Evolutionary conservation across 371 early-diverging fungal species (phyloP).

Genomic region (Saksenaea vasiformis): DNA sequence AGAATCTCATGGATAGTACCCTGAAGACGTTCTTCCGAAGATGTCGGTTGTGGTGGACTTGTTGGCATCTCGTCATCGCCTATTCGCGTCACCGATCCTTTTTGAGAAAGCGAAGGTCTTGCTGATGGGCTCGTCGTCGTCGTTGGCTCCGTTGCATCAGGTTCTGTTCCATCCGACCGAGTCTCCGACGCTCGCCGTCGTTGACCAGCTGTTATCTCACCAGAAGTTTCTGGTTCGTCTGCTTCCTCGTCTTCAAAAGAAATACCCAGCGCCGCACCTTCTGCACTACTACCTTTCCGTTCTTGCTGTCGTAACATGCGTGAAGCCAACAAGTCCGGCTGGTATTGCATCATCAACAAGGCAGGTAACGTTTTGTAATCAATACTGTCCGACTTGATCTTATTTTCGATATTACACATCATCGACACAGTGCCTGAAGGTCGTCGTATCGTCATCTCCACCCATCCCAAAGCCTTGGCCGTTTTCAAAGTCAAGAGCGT

Average conservation of each 20-base stretch:
- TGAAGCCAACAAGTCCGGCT: constrained; percentile 39
- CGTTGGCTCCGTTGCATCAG: neutral
- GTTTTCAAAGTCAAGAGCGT: constrained; percentile 77
- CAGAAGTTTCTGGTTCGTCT: neutral
- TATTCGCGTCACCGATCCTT: neutral
- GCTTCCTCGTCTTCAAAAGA: constrained; percentile 19
- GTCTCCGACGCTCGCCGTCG: constrained; percentile 12
- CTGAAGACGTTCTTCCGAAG: constrained; percentile 10
- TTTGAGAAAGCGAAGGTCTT: neutral
- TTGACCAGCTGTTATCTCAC: neutral
- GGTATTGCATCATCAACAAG: constrained; percentile 63
- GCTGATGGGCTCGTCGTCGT: neutral
- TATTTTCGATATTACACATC: constrained; percentile 76
- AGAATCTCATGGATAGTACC: constrained; percentile 27
- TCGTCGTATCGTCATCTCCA: constrained; percentile 81
- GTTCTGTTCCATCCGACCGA: neutral
- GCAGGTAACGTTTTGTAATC: constrained; percentile 61
- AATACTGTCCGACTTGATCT: constrained; percentile 57
- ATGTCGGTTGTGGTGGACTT: neutral
- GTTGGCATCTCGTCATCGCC: neutral
- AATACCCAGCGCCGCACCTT: constrained; percentile 29
- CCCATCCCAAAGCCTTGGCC: constrained; percentile 69
- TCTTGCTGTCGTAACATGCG: constrained; percentile 6
- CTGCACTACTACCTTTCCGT: neutral
- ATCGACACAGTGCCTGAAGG: constrained; percentile 81